Conservation (phyloP, 805 yeast species). For the Pachysolen tannophilus region DNA sequence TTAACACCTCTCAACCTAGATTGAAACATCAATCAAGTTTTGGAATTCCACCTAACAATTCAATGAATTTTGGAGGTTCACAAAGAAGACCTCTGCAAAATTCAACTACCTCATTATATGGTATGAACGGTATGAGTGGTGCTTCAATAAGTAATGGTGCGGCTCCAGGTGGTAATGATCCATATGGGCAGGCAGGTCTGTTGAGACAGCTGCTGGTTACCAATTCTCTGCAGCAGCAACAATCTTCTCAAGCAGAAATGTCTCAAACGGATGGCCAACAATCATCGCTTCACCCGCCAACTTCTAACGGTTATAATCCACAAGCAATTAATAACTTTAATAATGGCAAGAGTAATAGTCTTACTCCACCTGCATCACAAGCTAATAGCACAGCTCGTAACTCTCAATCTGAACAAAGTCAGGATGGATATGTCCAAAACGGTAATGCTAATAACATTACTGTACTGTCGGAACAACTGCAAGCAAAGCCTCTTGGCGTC, state of each 20-base stretch:
- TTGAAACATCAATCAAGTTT: conserved; percentile 10
- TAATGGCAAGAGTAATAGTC: background rate
- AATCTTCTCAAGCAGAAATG: conserved; percentile 2
- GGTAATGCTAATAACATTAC: too few relatives aligned
- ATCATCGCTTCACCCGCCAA: conserved; percentile 7
- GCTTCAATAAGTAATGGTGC: conserved; percentile 10
- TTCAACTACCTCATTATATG: too few relatives aligned
- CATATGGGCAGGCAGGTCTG: conserved; percentile 8
- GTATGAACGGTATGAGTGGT: conserved; percentile 15
- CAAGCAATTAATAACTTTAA: conserved; percentile 3
- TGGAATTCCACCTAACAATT: too few relatives aligned
- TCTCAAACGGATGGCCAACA: conserved; percentile 6
- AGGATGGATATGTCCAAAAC: too few relatives aligned
- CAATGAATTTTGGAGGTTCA: conserved; percentile 5
- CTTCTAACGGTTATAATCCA: conserved; percentile 15
- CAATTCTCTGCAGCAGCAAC: conserved; percentile 4
- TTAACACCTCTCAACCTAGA: background rate
- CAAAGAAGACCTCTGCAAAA: conserved; percentile 12
- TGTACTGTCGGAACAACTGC: too few relatives aligned
- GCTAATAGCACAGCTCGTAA: background rate
- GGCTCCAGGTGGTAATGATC: conserved; percentile 4
- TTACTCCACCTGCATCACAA: background rate
- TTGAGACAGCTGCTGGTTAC: conserved; percentile 5
- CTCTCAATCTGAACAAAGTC: too few relatives aligned
- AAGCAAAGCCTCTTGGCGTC: conserved; percentile 7